Conservation (phyloP, 2,329 filamentous ascomycete genomes). For the Calycina marina region DNA sequence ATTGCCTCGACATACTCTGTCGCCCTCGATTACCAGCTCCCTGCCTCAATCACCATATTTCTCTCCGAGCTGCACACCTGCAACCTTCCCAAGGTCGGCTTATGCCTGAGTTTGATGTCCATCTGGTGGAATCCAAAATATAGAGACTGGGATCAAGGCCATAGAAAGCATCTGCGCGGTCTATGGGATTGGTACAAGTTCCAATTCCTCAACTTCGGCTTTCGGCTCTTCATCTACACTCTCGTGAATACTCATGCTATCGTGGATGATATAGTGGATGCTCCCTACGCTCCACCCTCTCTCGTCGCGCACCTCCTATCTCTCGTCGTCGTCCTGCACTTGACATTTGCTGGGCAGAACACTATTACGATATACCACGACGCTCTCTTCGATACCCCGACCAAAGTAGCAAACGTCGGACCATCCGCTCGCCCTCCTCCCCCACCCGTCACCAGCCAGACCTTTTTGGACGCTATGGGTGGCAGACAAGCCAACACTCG, state of each 20-base stretch:
- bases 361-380: slow-evolving; percentile 24
- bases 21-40: slow-evolving; percentile 1
- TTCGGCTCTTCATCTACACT: slow-evolving; percentile 34
- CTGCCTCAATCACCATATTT: slow-evolving; percentile 18
- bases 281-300: slow-evolving; percentile 8
- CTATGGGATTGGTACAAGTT: slow-evolving; percentile 51
- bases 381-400: slow-evolving; percentile 31
- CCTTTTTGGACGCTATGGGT: slow-evolving; percentile 1
- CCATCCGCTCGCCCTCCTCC: slow-evolving; percentile 7
- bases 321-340: slow-evolving; percentile 33
- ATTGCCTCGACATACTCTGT: slow-evolving; percentile 1
- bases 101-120: slow-evolving; percentile 34
- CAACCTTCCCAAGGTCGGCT: slow-evolving; percentile 26
- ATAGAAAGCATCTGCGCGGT: slow-evolving; percentile 42
- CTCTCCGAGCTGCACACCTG: slow-evolving; percentile 3
- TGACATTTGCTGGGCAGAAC: slow-evolving; percentile 9
- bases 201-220: slow-evolving; percentile 42
- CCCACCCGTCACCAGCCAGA: neutral
- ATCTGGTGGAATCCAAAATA: slow-evolving; percentile 59
- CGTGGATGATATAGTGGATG: slow-evolving; percentile 6
- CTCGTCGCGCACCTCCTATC: slow-evolving; percentile 37
- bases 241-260: slow-evolving; percentile 8
- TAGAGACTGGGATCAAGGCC: slow-evolving; percentile 43
- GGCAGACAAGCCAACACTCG: neutral
- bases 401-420: slow-evolving; percentile 11